These are phyloP conservation scores for Chrysanthemum seticuspe DNA, from an alignment of 129 eudicot genomes.

Conservation along the genomic window DNA sequence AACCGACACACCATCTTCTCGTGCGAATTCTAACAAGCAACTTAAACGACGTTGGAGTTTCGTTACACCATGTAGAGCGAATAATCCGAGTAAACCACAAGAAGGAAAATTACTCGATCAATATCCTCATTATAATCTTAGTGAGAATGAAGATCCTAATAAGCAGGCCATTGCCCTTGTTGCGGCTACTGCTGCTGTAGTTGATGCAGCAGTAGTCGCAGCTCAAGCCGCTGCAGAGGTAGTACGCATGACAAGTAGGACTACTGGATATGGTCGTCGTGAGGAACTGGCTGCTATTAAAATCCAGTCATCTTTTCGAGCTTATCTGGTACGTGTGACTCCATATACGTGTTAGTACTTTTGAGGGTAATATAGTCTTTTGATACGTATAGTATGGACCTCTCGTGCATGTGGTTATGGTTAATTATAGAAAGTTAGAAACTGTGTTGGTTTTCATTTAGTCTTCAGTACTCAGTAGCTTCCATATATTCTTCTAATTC, in stretches of 20 bases:
- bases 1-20: slow-evolving; percentile 23
- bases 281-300: slow-evolving; percentile 62
- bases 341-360: not conserved
- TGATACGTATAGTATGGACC: too few species aligned
- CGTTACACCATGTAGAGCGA: slow-evolving; percentile 39
- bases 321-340: slow-evolving; percentile 61
- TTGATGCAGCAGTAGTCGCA: slow-evolving; percentile 66
- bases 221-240: slow-evolving; percentile 72
- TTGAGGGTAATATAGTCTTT: not conserved
- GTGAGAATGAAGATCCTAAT: slow-evolving; percentile 30
- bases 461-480: too few species aligned
- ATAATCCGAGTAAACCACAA: slow-evolving; percentile 13
- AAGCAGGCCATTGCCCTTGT: slow-evolving; percentile 69
- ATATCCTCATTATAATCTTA: not conserved
- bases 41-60: slow-evolving; percentile 67
- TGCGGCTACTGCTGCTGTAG: slow-evolving; percentile 69
- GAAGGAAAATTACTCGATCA: not conserved
- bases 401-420: too few species aligned
- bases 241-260: slow-evolving; percentile 41
- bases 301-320: slow-evolving; percentile 77
- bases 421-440: too few species aligned
- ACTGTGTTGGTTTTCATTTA: too few species aligned
- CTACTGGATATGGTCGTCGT: slow-evolving; percentile 27
- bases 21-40: slow-evolving; percentile 16
- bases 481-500: too few species aligned